A percentile compares a stretch with the other conserved stretches of the same genome.
Evolutionary conservation across 345 rosid genomes (phyloP).

Genomic region (Populus pruinosa): DNA sequence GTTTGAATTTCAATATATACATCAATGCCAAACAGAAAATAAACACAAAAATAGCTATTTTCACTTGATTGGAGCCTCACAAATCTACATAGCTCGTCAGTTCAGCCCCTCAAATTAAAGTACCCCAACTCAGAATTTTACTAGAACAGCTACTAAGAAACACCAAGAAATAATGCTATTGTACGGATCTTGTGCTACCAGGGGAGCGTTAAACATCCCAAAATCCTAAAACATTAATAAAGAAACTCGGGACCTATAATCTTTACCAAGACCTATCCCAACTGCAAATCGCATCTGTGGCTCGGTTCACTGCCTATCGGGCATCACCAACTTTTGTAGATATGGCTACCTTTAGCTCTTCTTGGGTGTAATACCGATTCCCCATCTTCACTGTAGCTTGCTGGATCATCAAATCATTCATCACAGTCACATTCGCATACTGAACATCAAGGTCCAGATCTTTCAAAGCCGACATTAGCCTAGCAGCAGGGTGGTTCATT

Average conservation of each 20-base stretch:
- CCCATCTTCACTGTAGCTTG: constrained; percentile 97
- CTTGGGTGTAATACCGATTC: constrained; percentile 63
- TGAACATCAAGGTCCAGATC: constrained; percentile 84
- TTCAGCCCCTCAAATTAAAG: constrained; percentile 18
- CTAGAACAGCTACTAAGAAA: constrained; percentile 21
- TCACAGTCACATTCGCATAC: constrained; percentile 80
- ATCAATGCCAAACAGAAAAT: constrained; percentile 9
- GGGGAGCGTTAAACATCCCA: constrained; percentile 46
- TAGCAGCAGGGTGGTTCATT: constrained; percentile 87
- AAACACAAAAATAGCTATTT: constrained; percentile 21
- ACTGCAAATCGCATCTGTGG: not conserved
- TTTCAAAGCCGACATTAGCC: constrained; percentile 75
- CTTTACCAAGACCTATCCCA: constrained; percentile 18
- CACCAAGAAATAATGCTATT: constrained; percentile 23
- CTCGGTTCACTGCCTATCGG: not conserved
- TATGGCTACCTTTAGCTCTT: constrained; percentile 67
- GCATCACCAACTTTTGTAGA: constrained; percentile 58
- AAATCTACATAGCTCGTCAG: constrained; percentile 8
- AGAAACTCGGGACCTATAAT: constrained; percentile 4
- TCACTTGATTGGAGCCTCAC: constrained; percentile 20
- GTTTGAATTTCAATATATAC: constrained; percentile 29
- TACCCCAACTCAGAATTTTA: constrained; percentile 14
- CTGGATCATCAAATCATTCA: constrained; percentile 91
- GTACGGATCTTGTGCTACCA: constrained; percentile 32
- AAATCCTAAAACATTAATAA: constrained; percentile 15